Base-by-base conservation (phyloP, 345 rosid genomes). In the Aquilaria malaccensis region DNA sequence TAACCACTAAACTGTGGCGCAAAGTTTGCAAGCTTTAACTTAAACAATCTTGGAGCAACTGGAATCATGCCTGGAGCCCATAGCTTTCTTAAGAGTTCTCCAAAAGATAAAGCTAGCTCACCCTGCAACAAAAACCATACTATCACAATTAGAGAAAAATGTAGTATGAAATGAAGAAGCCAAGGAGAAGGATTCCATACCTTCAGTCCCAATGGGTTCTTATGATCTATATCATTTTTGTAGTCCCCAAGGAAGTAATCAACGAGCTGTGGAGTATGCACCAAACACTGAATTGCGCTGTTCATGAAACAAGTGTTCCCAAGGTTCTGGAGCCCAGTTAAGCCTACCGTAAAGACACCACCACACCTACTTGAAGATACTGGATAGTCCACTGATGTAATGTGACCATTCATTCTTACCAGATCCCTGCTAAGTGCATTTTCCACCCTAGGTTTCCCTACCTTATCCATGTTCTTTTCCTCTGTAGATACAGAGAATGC, bases 181-280 rank as follows among this genome's bases (percentile, higher is more conserved):
- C 11, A 29, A 7, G 65, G 15, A n/a, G 53, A 48, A 60, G 66
- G 49, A 7, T 13, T 9, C 50, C 49, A 30, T 71, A 85, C 93
- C 53, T 80, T 73, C 89, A 86, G 70, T 33, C 93, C 89, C 76
- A 83, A 66, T 46, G 84, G 85, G 63, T 86, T 86, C 63, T 75
- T 69, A 48, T 66, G 67, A 75, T 83, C 81, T 71, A 83, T 76
- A 68, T 83, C 87, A 64, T 77, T 78, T 31, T 67, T 58, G 56
- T 83, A 86, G 64, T 86, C 87, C 66, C 93, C 84, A 47, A 86
- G 82, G 48, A 83, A 86, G 74, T 71, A 83, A 72, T 86, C 93
- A 45, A 83, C 89, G 76, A 86, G 79, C 80, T 83, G 73, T 29
- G 89, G 82, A 3, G 81, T 78, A 70, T 81, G 89, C 13, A 76